Base-by-base conservation (phyloP, 2,329 filamentous ascomycete genomes). In the Ceratocystis variospora region DNA sequence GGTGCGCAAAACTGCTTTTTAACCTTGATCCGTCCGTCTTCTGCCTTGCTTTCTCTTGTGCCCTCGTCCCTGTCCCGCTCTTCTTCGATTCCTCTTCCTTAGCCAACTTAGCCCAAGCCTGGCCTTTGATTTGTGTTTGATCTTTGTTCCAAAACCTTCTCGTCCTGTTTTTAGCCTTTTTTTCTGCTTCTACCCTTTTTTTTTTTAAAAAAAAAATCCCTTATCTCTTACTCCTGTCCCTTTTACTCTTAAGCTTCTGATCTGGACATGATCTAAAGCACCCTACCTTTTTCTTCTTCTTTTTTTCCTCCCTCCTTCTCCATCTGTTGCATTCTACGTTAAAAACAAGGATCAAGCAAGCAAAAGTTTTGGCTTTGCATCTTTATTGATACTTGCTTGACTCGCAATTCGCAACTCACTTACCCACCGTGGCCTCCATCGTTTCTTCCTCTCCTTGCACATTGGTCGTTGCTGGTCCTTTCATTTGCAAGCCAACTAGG, bases 11-110 rank as follows among this genome's bases (percentile, higher is more conserved):
- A 33, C 53, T 57, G 8, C 41, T 62, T 62, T 41, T 62, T 62
- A 41, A 62, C 59, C 59, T 62, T 33, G 62, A 57, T 64, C 45
- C 48, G 37, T 53, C 45, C 48, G 15, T 64, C 48, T 53, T 55
- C 33, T 64, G 19, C 33, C 46, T 44, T 25, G 37, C 37, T 28
- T 57, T 57, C 53, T 31, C 53, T 57, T 31, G 53, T 57, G 53
- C 53, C 53, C 53, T 57, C 53, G 53, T 57, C 25, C 53, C 53
- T 57, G 53, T 57, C 53, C 53, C 53, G 53, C 19, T 57, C 53
- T 31, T 57, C 31, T 65, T 57, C 3, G 48, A 28, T 65, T 59
- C 50, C 15, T 61, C 33, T 57, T 59, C 50, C 50, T 41, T 46
- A 19, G 19, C 19, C 63, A 15, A 57, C 17, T 57, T n/a, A 10